Conservation (phyloP, 805 yeast genomes). For the Saccharomycopsis amapae region DNA sequence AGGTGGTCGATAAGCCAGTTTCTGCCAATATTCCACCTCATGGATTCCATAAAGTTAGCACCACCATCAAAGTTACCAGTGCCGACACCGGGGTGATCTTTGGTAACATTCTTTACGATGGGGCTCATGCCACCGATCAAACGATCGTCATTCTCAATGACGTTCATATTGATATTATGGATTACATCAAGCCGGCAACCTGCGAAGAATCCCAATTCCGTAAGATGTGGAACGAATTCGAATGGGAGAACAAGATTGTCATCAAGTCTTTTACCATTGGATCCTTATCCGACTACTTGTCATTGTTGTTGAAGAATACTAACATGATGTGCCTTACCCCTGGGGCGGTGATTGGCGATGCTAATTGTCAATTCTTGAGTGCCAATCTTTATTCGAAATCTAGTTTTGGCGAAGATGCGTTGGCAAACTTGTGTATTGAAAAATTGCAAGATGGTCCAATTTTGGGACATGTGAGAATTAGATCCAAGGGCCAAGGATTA, state of each 20-base stretch:
- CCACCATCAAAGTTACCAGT: constrained; percentile 88
- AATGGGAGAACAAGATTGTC: constrained; percentile 97
- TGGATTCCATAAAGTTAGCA: constrained; percentile 84
- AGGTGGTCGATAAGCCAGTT: constrained; percentile 86
- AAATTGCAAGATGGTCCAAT: constrained; percentile 66
- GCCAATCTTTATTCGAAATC: constrained; percentile 91
- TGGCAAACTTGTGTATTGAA: constrained; percentile 93
- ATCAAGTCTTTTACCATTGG: constrained; percentile 57
- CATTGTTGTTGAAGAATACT: constrained; percentile 69
- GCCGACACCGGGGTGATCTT: constrained; percentile 98
- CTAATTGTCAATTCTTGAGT: constrained; percentile 80
- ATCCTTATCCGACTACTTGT: constrained; percentile 70
- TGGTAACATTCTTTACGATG: constrained; percentile 95
- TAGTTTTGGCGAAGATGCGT: constrained; percentile 94
- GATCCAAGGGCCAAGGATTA: constrained; percentile 96
- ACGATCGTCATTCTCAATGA: constrained; percentile 90
- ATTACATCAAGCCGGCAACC: constrained; percentile 91
- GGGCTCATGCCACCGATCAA: constrained; percentile 84
- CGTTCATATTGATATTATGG: constrained; percentile 94
- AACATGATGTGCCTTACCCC: constrained; percentile 93
- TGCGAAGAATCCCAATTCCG: constrained; percentile 88
- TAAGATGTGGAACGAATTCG: constrained; percentile 98
- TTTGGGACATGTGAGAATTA: constrained; percentile 89
- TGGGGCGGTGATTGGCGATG: constrained; percentile 77
- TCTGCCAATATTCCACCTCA: constrained; percentile 94